Base-by-base conservation (phyloP, 2,329 filamentous ascomycete species). In the Talaromyces sp. region DNA sequence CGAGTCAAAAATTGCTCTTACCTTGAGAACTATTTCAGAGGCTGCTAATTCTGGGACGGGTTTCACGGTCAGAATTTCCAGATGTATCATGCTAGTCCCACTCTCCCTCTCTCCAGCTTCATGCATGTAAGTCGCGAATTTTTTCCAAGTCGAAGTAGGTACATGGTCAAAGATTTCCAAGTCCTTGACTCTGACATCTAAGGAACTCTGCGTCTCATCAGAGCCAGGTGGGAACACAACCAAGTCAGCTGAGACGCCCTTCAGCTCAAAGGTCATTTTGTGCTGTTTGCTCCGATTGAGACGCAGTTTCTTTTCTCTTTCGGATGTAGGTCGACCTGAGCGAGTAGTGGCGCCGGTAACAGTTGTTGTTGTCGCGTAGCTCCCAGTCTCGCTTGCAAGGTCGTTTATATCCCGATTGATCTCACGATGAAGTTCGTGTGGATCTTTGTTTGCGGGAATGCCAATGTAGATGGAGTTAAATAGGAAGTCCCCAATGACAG, bases 381-480 rank as follows among this genome's bases (percentile, higher is more conserved):
- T 97, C 60, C 93, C 92, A 0, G 92, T 96, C 67, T 97, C 94
- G 33, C 90, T 96, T 3, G 82, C 84, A 51, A 88, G 82, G 65
- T 97, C 93, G 60, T 96, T 90, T 43, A 97, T 83, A 32, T 93
- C 86, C 52, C 88, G 86, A 66, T 97, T 96, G 72, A 99, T 96
- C 35, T 89, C 89, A 41, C 85, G 84, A 3, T 90, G 81, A 9
- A 97, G 81, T 27, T 96, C 90, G 48, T 84, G 84, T 4, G 91
- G 91, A 63, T 97, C 93, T 52, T 88, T 85, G 62, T 92, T 94
- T 10, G 89, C 83, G 0, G 93, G 89, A 16, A 99, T 89, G 13
- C 90, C 91, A 63, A 99, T 97, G 76, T 97, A 99, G 49, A 99
- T 96, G 0, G 94, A 99, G 70, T 99, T 97, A 81, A 99, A 99